Conservation (phyloP, 2,329 filamentous ascomycete species). For the Apiospora pterosperma region DNA sequence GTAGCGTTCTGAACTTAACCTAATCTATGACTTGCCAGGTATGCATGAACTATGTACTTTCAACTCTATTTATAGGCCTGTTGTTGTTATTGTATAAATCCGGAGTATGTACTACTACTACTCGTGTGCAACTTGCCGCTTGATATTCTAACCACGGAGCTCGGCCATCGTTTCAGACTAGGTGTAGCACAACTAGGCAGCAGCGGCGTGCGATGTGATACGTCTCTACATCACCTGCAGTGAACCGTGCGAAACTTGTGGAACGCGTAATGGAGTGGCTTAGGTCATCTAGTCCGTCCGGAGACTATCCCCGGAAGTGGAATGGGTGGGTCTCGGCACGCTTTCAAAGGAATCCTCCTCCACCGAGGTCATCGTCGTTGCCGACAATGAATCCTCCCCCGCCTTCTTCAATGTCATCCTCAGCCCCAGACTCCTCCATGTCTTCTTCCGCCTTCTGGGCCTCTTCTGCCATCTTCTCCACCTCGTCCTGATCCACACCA, state of each 20-base stretch:
- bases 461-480: slow-evolving; percentile 27
- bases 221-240: background rate
- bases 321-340: background rate
- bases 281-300: background rate
- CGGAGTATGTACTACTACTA: background rate
- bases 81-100: too few relatives aligned
- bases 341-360: background rate
- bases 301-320: background rate
- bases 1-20: background rate
- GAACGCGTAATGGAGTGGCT: background rate
- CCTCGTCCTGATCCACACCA: slow-evolving; percentile 25
- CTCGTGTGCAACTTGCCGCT: background rate
- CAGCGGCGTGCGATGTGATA: too few relatives aligned
- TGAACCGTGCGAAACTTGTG: background rate
- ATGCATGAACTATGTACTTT: too few relatives aligned
- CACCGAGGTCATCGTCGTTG: slow-evolving; percentile 19
- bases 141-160: background rate
- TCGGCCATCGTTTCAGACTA: background rate
- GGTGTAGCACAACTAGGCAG: background rate
- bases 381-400: slow-evolving; percentile 45
- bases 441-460: slow-evolving; percentile 25
- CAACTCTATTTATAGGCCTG: background rate
- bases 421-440: slow-evolving; percentile 25
- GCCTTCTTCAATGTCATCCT: slow-evolving; percentile 40
- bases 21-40: background rate